Evolutionary conservation across 2,329 filamentous ascomycete genomes (phyloP).

Genomic region (Teratosphaeria gauchensis): DNA sequence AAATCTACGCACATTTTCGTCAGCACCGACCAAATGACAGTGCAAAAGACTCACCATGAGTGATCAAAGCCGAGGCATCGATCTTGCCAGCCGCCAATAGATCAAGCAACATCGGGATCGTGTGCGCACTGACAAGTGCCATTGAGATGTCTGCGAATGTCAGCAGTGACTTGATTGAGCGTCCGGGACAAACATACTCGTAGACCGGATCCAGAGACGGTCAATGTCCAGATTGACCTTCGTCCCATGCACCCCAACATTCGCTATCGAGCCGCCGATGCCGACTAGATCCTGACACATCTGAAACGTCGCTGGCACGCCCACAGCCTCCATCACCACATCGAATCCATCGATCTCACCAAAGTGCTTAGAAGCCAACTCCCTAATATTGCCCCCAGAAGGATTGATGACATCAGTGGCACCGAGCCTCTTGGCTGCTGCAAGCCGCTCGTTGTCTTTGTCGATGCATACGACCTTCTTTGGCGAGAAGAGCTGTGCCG

Average conservation of each 20-base stretch:
- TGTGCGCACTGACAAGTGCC: slow-evolving; percentile 18
- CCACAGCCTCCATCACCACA: slow-evolving; percentile 50
- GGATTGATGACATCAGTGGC: slow-evolving; percentile 36
- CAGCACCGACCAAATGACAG: background rate
- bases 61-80: slow-evolving; percentile 15
- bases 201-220: slow-evolving; percentile 46
- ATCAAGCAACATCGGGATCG: slow-evolving; percentile 17
- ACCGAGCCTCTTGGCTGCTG: slow-evolving; percentile 40
- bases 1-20: slow-evolving; percentile 10
- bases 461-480: slow-evolving; percentile 44
- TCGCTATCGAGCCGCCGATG: slow-evolving; percentile 45
- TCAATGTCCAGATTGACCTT: slow-evolving; percentile 45
- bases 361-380: slow-evolving; percentile 35
- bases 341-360: slow-evolving; percentile 44
- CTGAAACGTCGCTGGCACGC: slow-evolving; percentile 43
- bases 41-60: slow-evolving; percentile 6
- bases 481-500: slow-evolving; percentile 46
- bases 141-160: slow-evolving; percentile 10
- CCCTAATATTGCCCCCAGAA: slow-evolving; percentile 25
- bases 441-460: slow-evolving; percentile 38
- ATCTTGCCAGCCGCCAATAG: slow-evolving; percentile 16
- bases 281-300: slow-evolving; percentile 46
- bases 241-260: slow-evolving; percentile 50
- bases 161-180: background rate
- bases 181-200: slow-evolving; percentile 16